Conservation (phyloP, 306 rosid species). For the Casuarina cunninghamiana region DNA sequence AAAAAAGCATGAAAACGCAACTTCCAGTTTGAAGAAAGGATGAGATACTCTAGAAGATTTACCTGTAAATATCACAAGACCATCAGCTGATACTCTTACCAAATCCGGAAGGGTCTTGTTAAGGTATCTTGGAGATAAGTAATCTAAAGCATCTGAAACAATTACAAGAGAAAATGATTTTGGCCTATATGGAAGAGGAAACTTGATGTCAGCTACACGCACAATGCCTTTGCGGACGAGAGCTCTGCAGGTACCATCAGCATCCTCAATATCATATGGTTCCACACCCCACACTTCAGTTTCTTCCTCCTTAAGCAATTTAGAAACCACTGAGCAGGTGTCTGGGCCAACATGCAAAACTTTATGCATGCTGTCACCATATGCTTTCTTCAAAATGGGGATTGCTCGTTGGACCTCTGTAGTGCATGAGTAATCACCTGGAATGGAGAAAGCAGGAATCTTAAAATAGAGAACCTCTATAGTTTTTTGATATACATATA, state of each 20-base stretch:
- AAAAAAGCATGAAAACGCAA: neutral
- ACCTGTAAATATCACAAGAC: conserved; percentile 64
- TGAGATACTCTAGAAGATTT: neutral
- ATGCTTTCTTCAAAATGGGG: conserved; percentile 55
- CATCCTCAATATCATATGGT: conserved; percentile 73
- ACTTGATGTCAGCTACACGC: conserved; percentile 70
- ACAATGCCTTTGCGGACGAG: conserved; percentile 59
- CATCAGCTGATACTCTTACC: conserved; percentile 63
- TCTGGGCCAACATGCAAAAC: conserved; percentile 75
- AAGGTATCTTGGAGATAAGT: conserved; percentile 72
- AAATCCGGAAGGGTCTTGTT: conserved; percentile 73
- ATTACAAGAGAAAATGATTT: conserved; percentile 67
- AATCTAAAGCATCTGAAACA: conserved; percentile 73
- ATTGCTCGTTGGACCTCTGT: conserved; percentile 55
- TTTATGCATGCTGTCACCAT: conserved; percentile 67
- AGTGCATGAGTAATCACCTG: conserved; percentile 70
- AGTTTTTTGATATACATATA: no score
- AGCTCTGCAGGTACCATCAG: conserved; percentile 54
- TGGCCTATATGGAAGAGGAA: conserved; percentile 70
- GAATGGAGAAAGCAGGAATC: conserved; percentile 27
- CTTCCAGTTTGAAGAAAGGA: neutral
- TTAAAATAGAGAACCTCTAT: neutral
- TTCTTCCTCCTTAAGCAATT: conserved; percentile 58
- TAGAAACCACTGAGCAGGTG: conserved; percentile 55
- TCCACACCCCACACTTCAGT: conserved; percentile 84